Base-by-base conservation (phyloP, 208 protist genomes). In the Leishmania aethiopica region DNA sequence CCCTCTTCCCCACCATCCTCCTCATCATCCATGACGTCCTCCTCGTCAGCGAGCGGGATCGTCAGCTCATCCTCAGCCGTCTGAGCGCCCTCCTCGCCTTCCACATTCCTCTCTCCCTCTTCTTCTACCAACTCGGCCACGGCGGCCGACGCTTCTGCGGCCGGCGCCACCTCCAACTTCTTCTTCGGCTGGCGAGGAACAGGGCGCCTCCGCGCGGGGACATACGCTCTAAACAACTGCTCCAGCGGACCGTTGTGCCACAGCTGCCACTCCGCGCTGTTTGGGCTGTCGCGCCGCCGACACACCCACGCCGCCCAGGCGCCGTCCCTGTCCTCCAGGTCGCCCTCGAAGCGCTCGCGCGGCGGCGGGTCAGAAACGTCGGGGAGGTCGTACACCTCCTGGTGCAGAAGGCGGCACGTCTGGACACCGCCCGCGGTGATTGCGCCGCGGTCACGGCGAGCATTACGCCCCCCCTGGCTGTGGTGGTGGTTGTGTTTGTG, bases 191-290 rank as follows among this genome's bases (percentile, higher is more conserved):
- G 79, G 25, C 57, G 84, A 40, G 78, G 55, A 35, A 66, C 45
- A 17, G 89, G 89, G 8, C 84, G 87, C 3, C 67, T 79, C 6
- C 75, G 60, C 13, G 84, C 86, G 0, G 90, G 92, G 0, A 90
- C 86, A 79, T 92, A 95, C 45, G 73, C 62, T 42, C 94, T 75
- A 71, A 96, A 86, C 45, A 96, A 62, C n/a, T 80, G 81, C 66
- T 84, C 60, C 35, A 95, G 67, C 6, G 91, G 83, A 0, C 93
- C 93, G 71, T 97, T 95, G 81, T 97, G 86, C 90, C 89, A 95
- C 84, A 97, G 75, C 82, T 97, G 92, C 92, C 92, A 95, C 89
- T 97, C 92, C 42, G 92, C 93, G 49, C 85, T 90, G 80, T 95
- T 97, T 17, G 88, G 88, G 84, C 92, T 95, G 82, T 91, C 86